These are phyloP conservation scores for Rhynchospora tenuis DNA, from an alignment of 176 grass and related monocot genomes.

Conservation along the genomic window DNA sequence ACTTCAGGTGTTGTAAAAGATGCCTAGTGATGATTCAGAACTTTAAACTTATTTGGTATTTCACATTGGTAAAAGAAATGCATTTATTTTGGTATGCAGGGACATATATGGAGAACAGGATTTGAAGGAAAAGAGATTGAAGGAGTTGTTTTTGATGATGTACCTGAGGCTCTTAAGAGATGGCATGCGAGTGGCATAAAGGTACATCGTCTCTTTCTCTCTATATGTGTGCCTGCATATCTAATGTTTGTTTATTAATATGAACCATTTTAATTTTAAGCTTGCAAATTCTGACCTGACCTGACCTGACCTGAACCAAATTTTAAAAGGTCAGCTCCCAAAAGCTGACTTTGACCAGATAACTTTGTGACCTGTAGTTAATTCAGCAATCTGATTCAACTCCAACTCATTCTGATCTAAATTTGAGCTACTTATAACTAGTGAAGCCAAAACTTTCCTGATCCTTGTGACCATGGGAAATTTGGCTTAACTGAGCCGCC, in stretches of 20 bases:
- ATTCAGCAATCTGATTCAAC: neutral
- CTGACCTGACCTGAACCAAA: neutral
- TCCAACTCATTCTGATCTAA: neutral
- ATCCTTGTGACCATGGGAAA: neutral
- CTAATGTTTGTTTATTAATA: neutral
- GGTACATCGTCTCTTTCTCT: slow-evolving; percentile 19
- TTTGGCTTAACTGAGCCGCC: neutral
- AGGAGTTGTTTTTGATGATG: slow-evolving; percentile 72
- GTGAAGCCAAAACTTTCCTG: neutral
- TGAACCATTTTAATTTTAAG: neutral
- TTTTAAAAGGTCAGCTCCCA: too few species aligned
- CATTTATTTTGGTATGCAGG: slow-evolving; percentile 28
- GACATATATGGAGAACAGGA: slow-evolving; percentile 68
- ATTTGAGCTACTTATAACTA: neutral
- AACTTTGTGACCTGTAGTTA: neutral
- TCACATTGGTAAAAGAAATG: neutral
- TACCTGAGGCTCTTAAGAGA: slow-evolving; percentile 44
- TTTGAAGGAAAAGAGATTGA: slow-evolving; percentile 58
- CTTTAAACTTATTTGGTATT: neutral
- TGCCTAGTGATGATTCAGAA: neutral
- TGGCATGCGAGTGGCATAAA: slow-evolving; percentile 65
- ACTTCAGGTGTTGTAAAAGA: slow-evolving; percentile 45
- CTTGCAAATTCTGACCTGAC: neutral
- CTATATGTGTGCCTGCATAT: neutral
- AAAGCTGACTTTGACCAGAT: neutral